Evolutionary conservation across 106 monocot species (phyloP).

Genomic region (Dioscorea dumetorum): DNA sequence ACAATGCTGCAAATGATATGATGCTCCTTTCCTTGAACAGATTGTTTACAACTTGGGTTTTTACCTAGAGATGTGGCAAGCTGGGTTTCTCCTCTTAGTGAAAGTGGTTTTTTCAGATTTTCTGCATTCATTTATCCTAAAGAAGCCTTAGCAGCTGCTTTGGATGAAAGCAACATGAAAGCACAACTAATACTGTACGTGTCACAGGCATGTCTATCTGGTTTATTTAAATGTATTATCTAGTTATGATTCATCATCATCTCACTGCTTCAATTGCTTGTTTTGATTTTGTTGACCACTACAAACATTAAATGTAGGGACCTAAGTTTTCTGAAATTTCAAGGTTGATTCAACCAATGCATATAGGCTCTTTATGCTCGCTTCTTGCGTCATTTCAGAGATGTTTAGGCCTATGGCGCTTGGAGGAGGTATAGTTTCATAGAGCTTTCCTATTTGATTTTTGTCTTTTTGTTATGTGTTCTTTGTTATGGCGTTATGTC

Average conservation of each 20-base stretch:
- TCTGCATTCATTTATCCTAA: constrained; percentile 67
- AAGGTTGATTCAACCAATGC: constrained; percentile 41
- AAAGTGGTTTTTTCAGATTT: constrained; percentile 52
- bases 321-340: constrained; percentile 58
- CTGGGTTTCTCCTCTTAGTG: constrained; percentile 77
- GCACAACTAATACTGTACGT: constrained; percentile 56
- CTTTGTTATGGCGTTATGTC: no score
- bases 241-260: no score
- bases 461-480: no score
- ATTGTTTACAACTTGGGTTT: constrained; percentile 67
- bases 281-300: no score
- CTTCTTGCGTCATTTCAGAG: constrained; percentile 60
- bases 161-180: constrained; percentile 35
- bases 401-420: constrained; percentile 67
- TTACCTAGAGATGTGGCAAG: constrained; percentile 76
- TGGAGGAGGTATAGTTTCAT: constrained; percentile 51
- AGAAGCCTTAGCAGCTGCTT: constrained; percentile 65
- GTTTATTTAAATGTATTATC: not conserved
- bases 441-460: not conserved
- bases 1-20: not conserved
- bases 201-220: constrained; percentile 42
- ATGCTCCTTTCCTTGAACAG: constrained; percentile 9
- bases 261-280: no score
- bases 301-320: constrained; percentile 30
- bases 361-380: constrained; percentile 54